Base-by-base conservation (phyloP, 139 green algal genomes). In the Chlamydomonas applanata region DNA sequence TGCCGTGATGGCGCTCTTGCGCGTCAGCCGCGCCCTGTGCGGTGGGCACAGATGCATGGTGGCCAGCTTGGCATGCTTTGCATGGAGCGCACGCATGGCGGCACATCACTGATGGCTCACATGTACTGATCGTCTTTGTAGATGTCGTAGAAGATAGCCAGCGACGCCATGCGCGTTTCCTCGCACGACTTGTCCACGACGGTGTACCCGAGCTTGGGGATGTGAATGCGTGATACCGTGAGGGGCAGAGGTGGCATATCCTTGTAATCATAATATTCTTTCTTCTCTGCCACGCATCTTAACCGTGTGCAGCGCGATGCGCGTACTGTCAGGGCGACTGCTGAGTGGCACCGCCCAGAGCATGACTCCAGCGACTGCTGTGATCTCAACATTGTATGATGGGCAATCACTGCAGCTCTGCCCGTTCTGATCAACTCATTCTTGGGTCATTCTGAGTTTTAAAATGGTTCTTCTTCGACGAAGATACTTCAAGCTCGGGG, bases 61-160 rank as follows among this genome's bases (percentile, higher is more conserved):
- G 53, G 22, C 13, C 46, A 56, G 17, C 46, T 17, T 56, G 14
- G 17, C 46, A 14, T 24, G 46, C 46, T 17, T 24, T 56, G 46
- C 14, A 14, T 56, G 14, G 17, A 56, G 46, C 14, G 14, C 46
- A 56, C 17, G 46, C 14, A 56, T 56, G 14, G 46, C 14, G 46
- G 17, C 46, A 14, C 14, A 24, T 14, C 25, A 35, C 20, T 27
- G 1, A 49, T n/a, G 74, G 64, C 63, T 53, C 32, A 80, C 53
- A 73, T 69, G 45, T 90, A 90, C 72, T 90, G 82, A 22, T 84
- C 75, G 66, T 90, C 85, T n/a, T 85, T 80, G 72, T 75, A 84
- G n/a, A 90, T 85, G 78, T 90, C 85, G 61, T 85, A 85, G 60
- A 90, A 88, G 29, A 90, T 87, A 25, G 85, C 85, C 1, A 90